Base-by-base conservation (phyloP, 805 yeast species). In the Saturnispora gosingensis region DNA sequence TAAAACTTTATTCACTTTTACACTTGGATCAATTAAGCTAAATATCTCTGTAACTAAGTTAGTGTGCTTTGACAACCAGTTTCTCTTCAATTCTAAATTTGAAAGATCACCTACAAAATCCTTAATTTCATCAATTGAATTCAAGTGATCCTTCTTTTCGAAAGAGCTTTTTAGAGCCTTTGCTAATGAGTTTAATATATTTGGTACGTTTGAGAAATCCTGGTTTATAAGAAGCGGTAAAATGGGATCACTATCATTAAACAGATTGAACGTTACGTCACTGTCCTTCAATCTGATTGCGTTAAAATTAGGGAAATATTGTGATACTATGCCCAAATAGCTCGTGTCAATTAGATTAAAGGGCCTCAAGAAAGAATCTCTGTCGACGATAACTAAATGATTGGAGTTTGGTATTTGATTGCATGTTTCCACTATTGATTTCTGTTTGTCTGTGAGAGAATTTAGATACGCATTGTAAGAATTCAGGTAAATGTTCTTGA, bases 171-270 rank as follows among this genome's bases (percentile, higher is more conserved):
- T 95, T 43, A 93, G 69, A 45, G 73, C 68, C 56, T 79, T 82
- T 0, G 97, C 97, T 52, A 81, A 71, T 25, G 71, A 64, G 63
- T 88, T 90, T 44, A 93, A 72, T 25, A 74, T 73, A 6, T 79
- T 75, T 1, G 97, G 97, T 35, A 90, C 83, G 25, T 81, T 75
- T 2, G 90, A 85, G 65, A 93, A 90, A 56, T 89, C 89, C 51
- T 81, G 67, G 61, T 80, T 78, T 55, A 81, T 78, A 15, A 90
- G 70, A 6, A 73, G 65, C 2, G 67, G 68, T 58, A 71, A 78
- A 5, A 83, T 68, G 10, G 72, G 69, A 56, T 83, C 88, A n/a
- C 54, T 52, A 22, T 20, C 15, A 13, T 40, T 30, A 16, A 48
- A 48, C 24, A 48, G 27, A 20, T 28, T 24, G 11, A 47, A 47